These are phyloP conservation scores for Lipomyces orientalis DNA, from an alignment of 805 yeast species.

Conservation along the genomic window DNA sequence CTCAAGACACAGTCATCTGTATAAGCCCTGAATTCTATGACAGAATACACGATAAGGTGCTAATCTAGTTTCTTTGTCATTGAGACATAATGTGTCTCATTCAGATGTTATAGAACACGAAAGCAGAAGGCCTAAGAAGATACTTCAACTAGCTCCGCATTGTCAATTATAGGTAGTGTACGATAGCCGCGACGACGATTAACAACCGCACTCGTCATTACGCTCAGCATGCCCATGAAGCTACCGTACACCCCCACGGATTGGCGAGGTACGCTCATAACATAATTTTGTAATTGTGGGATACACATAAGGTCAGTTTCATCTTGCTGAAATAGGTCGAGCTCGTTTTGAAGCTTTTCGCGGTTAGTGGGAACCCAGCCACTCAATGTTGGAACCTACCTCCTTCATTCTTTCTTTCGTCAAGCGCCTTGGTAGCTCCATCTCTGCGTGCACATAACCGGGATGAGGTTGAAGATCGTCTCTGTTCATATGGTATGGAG, in stretches of 20 bases:
- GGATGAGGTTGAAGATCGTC: neutral
- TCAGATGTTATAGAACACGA: neutral
- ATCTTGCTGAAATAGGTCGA: neutral
- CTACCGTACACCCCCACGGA: neutral
- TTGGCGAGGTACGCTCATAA: neutral
- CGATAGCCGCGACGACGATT: neutral
- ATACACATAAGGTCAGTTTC: neutral
- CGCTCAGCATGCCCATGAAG: neutral
- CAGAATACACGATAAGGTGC: neutral
- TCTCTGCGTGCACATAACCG: neutral
- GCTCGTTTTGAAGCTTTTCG: conserved; percentile 1
- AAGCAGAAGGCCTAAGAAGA: neutral
- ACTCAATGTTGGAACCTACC: neutral
- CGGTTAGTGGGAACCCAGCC: neutral
- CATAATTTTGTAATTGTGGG: neutral
- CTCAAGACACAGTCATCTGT: neutral
- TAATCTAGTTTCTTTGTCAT: neutral
- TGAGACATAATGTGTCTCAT: neutral
- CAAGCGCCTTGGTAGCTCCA: neutral
- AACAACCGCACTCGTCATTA: neutral
- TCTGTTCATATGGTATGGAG: neutral
- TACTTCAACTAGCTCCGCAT: neutral
- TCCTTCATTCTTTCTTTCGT: neutral
- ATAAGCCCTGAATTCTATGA: neutral
- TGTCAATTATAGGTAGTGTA: neutral